Evolutionary conservation across 176 grass and related monocot genomes (phyloP).

Genomic region (Pontederia paniculata): DNA sequence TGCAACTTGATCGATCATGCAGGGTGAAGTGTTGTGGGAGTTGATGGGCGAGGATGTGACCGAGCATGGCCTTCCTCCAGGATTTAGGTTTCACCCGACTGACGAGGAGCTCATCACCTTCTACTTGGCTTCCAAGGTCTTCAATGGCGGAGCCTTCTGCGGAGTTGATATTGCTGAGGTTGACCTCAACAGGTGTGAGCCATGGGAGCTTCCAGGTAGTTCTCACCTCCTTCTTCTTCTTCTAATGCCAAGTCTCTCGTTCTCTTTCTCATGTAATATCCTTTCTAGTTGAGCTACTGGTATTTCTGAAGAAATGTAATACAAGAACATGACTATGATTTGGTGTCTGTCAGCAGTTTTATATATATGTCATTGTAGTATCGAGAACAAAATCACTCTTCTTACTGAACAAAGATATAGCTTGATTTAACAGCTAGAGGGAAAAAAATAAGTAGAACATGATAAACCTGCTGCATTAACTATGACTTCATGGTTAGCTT

Average conservation of each 20-base stretch:
- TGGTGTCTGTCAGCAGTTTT: no score
- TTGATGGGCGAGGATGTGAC: slow-evolving; percentile 49
- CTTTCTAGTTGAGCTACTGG: no score
- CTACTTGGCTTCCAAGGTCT: slow-evolving; percentile 87
- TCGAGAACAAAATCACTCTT: no score
- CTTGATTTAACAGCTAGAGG: no score
- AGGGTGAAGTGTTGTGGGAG: slow-evolving; percentile 51
- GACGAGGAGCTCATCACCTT: slow-evolving; percentile 95
- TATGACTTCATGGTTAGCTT: no score
- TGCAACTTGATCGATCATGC: no score
- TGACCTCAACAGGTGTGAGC: slow-evolving; percentile 90
- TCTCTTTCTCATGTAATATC: background rate
- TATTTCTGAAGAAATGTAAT: no score
- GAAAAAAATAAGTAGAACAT: no score
- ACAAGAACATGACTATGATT: no score
- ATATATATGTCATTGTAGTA: no score
- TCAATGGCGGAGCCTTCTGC: slow-evolving; percentile 65
- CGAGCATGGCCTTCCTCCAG: slow-evolving; percentile 79
- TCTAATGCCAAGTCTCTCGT: background rate
- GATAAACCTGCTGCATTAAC: no score
- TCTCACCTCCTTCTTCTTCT: background rate
- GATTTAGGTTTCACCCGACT: slow-evolving; percentile 93
- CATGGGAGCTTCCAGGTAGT: slow-evolving; percentile 78
- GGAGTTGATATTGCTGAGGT: slow-evolving; percentile 75
- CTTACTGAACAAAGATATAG: no score